Conservation (phyloP, 768 basidiomycete genomes). For the Cystoderma amianthinum region DNA sequence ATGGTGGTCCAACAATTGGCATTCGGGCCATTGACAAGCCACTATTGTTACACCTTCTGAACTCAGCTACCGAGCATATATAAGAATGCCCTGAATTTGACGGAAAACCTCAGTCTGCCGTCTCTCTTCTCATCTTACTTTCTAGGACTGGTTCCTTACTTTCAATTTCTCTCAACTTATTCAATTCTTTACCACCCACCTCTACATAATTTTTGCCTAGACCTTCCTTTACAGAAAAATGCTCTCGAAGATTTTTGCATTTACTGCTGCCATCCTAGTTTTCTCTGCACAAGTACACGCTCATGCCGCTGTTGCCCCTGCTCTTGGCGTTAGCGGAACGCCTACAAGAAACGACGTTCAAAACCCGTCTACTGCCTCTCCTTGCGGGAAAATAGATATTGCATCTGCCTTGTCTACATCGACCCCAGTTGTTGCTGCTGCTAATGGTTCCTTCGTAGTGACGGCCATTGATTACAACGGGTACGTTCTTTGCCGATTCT, state of each 20-base stretch:
- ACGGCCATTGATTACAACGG: conserved; percentile 39
- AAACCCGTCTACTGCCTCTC: conserved; percentile 19
- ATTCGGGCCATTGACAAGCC: too few species aligned
- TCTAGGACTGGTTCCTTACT: conserved; percentile 1
- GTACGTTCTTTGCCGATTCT: conserved; percentile 22
- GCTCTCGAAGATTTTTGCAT: conserved; percentile 21
- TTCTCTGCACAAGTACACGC: conserved; percentile 28
- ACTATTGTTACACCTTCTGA: too few species aligned
- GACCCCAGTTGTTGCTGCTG: conserved; percentile 25
- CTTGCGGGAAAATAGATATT: conserved; percentile 37
- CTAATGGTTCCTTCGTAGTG: conserved; percentile 33
- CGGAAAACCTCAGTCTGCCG: too few species aligned
- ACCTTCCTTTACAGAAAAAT: conserved; percentile 11
- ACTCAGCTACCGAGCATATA: too few species aligned
- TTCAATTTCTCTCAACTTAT: background rate
- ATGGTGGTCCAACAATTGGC: too few species aligned
- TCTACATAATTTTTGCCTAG: conserved; percentile 3
- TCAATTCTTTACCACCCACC: background rate
- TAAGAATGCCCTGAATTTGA: too few species aligned
- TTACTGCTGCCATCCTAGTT: conserved; percentile 21
- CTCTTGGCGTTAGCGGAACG: conserved; percentile 26
- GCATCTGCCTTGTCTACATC: conserved; percentile 30
- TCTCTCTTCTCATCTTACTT: background rate
- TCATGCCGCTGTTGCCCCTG: conserved; percentile 35
- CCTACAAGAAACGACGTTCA: conserved; percentile 25